Evolutionary conservation across 805 yeast genomes (phyloP).

Genomic region (Sporopachydermia lactativora): DNA sequence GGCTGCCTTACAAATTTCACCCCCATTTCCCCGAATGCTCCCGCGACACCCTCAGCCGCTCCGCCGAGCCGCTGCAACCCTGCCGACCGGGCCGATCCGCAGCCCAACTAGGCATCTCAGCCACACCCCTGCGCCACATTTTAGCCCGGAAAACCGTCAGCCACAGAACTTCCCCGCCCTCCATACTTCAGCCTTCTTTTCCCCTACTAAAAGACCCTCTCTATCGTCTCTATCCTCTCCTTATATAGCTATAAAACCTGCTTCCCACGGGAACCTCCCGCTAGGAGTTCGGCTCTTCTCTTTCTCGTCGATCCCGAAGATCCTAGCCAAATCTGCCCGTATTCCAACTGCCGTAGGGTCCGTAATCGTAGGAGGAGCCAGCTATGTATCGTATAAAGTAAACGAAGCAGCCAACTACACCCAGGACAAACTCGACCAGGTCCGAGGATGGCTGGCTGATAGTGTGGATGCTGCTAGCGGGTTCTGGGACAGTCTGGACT

Average conservation of each 20-base stretch:
- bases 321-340: conserved; percentile 38
- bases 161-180: no score
- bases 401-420: conserved; percentile 73
- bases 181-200: no score
- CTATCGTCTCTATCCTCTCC: neutral
- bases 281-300: conserved; percentile 12
- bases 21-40: no score
- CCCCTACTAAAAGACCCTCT: neutral
- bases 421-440: conserved; percentile 44
- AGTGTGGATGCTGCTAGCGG: conserved; percentile 35
- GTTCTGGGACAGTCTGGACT: conserved; percentile 17
- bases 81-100: no score
- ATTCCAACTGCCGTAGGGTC: conserved; percentile 78
- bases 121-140: no score
- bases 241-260: neutral
- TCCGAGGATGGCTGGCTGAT: conserved; percentile 33
- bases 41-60: no score
- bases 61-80: no score
- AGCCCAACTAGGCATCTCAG: no score
- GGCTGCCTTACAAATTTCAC: no score
- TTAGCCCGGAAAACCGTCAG: no score
- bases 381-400: conserved; percentile 82
- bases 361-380: conserved; percentile 87
- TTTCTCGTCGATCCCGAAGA: conserved; percentile 30
- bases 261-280: no score